Conservation (phyloP, 2,329 filamentous ascomycete genomes). For the Ophiosphaerella herpotricha region DNA sequence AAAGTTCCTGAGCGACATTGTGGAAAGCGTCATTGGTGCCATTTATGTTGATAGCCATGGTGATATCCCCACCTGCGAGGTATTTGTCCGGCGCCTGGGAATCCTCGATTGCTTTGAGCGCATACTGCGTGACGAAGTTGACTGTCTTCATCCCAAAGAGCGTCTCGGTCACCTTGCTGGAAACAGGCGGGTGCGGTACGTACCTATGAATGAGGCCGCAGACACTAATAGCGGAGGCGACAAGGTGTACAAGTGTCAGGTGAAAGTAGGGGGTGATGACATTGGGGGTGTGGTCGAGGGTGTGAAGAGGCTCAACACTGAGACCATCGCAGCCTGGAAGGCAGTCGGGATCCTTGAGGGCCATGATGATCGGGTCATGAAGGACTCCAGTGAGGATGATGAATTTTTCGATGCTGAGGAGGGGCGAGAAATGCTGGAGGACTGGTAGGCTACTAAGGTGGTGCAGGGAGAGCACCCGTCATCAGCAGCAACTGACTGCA, state of each 20-base stretch:
- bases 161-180: conserved; percentile 65
- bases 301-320: conserved; percentile 42
- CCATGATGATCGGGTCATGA: background rate
- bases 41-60: conserved; percentile 73
- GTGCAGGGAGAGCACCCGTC: background rate
- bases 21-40: conserved; percentile 81
- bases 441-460: background rate
- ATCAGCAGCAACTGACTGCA: too few relatives aligned
- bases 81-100: conserved; percentile 66
- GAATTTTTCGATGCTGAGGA: conserved; percentile 26
- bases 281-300: conserved; percentile 42
- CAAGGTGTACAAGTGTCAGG: conserved; percentile 35
- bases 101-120: conserved; percentile 67
- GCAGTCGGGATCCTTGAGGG: conserved; percentile 31
- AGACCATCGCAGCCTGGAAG: conserved; percentile 46
- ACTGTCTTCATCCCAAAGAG: conserved; percentile 71
- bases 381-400: conserved; percentile 14
- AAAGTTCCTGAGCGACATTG: conserved; percentile 52
- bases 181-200: conserved; percentile 60
- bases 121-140: conserved; percentile 55
- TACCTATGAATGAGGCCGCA: conserved; percentile 20
- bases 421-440: conserved; percentile 10
- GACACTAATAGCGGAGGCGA: conserved; percentile 2
- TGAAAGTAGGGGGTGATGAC: conserved; percentile 40
- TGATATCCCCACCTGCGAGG: conserved; percentile 54